phyloP scores from a whole-genome alignment of 345 rosid species.

The Eucalyptus curtisii region DNA sequence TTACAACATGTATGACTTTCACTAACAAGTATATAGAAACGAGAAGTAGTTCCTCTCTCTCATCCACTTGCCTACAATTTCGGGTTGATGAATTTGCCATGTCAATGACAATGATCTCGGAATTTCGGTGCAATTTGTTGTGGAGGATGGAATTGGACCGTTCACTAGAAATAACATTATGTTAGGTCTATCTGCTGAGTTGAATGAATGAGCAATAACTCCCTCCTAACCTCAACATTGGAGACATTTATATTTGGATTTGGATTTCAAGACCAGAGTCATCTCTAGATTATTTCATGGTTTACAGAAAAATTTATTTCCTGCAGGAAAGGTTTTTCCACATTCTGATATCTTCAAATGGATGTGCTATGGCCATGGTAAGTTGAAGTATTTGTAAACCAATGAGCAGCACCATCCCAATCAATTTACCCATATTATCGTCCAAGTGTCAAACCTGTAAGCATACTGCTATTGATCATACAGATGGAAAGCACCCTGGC shows the following conservation, averaged over 20 bases:
- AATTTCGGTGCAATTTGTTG: background rate
- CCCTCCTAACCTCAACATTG: background rate
- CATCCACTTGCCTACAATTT: background rate
- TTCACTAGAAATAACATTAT: background rate
- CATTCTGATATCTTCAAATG: conserved; percentile 68
- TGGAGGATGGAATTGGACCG: background rate
- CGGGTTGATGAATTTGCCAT: background rate
- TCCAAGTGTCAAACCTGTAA: background rate
- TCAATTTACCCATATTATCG: background rate
- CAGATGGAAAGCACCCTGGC: conserved; percentile 94
- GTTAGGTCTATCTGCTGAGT: background rate
- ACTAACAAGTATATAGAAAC: background rate
- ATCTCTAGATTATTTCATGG: background rate
- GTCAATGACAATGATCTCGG: background rate
- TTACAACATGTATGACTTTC: background rate
- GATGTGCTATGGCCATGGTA: conserved; percentile 92
- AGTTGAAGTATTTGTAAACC: background rate
- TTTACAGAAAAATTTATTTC: background rate
- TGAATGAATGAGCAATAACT: background rate
- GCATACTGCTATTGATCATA: background rate
- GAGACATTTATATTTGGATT: background rate
- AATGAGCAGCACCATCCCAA: background rate
- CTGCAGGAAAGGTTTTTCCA: conserved; percentile 82
- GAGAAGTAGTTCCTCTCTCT: background rate
- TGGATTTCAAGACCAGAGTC: background rate